These are phyloP conservation scores for Trichoderma brevicompactum DNA, from an alignment of 2,329 filamentous ascomycete genomes.

Conservation along the genomic window DNA sequence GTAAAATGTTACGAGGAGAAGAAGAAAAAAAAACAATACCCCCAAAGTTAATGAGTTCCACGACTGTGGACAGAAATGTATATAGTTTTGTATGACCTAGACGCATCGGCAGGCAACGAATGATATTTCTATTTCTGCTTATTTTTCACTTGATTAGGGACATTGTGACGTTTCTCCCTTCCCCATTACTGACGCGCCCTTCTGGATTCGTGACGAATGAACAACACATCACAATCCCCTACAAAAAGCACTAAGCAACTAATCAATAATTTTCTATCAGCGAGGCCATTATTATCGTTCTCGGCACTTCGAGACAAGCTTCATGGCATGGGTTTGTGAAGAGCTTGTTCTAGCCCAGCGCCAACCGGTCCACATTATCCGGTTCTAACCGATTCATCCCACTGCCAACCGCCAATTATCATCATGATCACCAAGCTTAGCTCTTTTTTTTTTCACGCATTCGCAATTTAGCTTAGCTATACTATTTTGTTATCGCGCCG, in stretches of 20 bases:
- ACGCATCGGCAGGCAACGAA: conserved; percentile 10
- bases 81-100: conserved; percentile 21
- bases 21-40: not conserved
- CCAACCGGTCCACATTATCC: conserved; percentile 9
- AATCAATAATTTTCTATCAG: too few species aligned
- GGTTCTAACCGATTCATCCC: conserved; percentile 14
- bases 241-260: too few species aligned
- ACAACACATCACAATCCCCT: too few species aligned
- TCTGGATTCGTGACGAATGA: too few species aligned
- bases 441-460: not conserved
- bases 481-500: conserved; percentile 1
- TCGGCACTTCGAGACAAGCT: not conserved
- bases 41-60: conserved; percentile 7
- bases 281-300: not conserved
- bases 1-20: conserved; percentile 25
- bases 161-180: too few species aligned
- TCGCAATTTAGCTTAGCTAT: conserved; percentile 14
- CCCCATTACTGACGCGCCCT: too few species aligned
- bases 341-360: not conserved
- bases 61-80: conserved; percentile 8
- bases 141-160: not conserved
- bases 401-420: conserved; percentile 8
- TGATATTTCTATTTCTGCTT: not conserved
- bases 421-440: conserved; percentile 1
- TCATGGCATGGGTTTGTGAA: not conserved